Conservation (phyloP, 805 yeast species). For the Metschnikowia henanensis region DNA sequence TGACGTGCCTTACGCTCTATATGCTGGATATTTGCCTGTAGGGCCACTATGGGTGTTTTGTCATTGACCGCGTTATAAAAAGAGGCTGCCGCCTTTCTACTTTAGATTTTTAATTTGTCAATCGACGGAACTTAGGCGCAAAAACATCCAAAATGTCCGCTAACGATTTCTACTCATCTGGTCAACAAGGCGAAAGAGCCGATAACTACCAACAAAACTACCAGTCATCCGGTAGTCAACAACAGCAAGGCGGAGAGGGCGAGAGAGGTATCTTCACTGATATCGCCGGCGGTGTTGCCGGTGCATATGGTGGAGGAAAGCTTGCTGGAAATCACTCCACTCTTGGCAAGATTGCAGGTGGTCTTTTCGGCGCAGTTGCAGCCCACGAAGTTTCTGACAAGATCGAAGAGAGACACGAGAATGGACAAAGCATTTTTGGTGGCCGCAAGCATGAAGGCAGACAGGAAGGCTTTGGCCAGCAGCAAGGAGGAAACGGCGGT, state of each 20-base stretch:
- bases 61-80: background rate
- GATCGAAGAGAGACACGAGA: constrained; percentile 24
- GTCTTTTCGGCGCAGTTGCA: constrained; percentile 52
- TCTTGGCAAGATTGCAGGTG: constrained; percentile 52
- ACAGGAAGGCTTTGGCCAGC: background rate
- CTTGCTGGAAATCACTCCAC: constrained; percentile 34
- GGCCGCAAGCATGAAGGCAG: background rate
- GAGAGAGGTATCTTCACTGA: constrained; percentile 29
- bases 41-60: background rate
- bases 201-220: constrained; percentile 17
- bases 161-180: constrained; percentile 53
- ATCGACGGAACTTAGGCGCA: background rate
- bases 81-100: too few species aligned
- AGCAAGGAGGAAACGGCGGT: background rate
- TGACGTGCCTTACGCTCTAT: background rate
- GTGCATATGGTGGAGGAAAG: constrained; percentile 38
- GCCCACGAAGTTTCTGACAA: constrained; percentile 51
- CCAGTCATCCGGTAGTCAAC: constrained; percentile 11
- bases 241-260: constrained; percentile 21
- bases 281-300: constrained; percentile 32
- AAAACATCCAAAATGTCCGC: constrained; percentile 45
- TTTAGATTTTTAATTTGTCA: too few species aligned
- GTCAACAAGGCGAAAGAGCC: constrained; percentile 25
- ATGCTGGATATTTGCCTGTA: background rate
- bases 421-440: background rate